These are phyloP conservation scores for Neofusicoccum umdonicola DNA, from an alignment of 2,329 filamentous ascomycete genomes.

Conservation along the genomic window DNA sequence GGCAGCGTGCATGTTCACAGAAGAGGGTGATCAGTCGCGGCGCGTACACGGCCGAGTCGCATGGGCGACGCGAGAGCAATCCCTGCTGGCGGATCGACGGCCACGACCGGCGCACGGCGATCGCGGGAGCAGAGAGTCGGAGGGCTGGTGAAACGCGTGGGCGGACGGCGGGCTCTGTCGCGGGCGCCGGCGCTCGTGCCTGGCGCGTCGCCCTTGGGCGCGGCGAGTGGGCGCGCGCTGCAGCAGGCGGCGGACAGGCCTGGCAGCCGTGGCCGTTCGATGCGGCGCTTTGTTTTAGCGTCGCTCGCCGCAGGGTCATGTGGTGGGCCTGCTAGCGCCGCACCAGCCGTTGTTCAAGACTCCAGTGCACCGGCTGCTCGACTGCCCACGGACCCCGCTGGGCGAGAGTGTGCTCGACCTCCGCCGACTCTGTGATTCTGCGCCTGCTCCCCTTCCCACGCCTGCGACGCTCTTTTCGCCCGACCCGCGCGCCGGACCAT, in stretches of 20 bases:
- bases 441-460: neutral
- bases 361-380: neutral
- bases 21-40: neutral
- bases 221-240: neutral
- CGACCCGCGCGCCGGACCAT: neutral
- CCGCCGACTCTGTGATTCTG: neutral
- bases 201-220: neutral
- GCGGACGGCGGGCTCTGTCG: neutral
- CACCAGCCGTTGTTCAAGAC: constrained; percentile 10
- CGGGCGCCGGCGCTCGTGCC: neutral
- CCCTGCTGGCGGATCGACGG: neutral
- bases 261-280: no score
- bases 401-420: constrained; percentile 5
- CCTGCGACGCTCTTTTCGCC: neutral
- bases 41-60: neutral
- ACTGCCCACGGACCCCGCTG: constrained; percentile 10
- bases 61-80: neutral
- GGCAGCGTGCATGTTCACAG: neutral
- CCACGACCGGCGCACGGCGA: neutral
- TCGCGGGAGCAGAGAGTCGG: neutral
- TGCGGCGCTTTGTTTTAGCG: constrained; percentile 12
- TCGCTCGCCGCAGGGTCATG: neutral
- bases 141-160: neutral
- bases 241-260: neutral
- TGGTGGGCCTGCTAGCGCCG: neutral